Percentiles rank a stretch among this genome's conserved stretches.
Conservation (phyloP, 495 filamentous ascomycete species). For the Penicillium canescens region DNA sequence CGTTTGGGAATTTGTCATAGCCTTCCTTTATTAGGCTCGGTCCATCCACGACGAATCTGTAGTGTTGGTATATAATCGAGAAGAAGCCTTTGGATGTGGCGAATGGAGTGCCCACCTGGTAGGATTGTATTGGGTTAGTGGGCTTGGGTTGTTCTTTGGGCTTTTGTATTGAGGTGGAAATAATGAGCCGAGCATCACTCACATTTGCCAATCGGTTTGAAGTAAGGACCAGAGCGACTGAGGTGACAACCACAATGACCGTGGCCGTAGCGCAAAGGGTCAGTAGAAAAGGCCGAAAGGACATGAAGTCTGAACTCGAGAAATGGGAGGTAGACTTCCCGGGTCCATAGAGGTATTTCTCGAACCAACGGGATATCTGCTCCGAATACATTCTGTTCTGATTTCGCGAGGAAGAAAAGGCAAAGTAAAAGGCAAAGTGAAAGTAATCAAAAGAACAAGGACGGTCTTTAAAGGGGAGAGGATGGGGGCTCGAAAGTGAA, state of each 20-base stretch:
- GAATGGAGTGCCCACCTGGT: constrained; percentile 7
- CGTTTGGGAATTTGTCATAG: constrained; percentile 13
- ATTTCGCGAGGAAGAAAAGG: too few relatives aligned
- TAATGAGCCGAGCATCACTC: neutral
- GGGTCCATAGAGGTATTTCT: neutral
- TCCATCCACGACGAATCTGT: constrained; percentile 21
- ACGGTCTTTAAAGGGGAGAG: too few relatives aligned
- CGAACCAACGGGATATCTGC: too few relatives aligned
- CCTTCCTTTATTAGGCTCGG: constrained; percentile 19
- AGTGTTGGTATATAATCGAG: constrained; percentile 22
- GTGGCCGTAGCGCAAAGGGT: constrained; percentile 1
- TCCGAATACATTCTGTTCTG: too few relatives aligned
- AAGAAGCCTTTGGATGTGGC: constrained; percentile 1
- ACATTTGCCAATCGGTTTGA: constrained; percentile 21
- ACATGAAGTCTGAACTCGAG: too few relatives aligned
- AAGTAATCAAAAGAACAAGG: too few relatives aligned
- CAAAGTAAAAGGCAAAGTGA: too few relatives aligned
- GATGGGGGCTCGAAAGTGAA: too few relatives aligned
- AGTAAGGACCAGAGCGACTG: constrained; percentile 8
- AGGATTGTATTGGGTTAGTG: too few relatives aligned
- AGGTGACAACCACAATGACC: neutral
- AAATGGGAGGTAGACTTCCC: neutral
- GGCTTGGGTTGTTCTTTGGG: too few relatives aligned
- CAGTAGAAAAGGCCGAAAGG: neutral
- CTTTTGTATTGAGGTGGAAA: too few relatives aligned